Conservation (phyloP, 345 rosid species). For the Arabidopsis arenosa region DNA sequence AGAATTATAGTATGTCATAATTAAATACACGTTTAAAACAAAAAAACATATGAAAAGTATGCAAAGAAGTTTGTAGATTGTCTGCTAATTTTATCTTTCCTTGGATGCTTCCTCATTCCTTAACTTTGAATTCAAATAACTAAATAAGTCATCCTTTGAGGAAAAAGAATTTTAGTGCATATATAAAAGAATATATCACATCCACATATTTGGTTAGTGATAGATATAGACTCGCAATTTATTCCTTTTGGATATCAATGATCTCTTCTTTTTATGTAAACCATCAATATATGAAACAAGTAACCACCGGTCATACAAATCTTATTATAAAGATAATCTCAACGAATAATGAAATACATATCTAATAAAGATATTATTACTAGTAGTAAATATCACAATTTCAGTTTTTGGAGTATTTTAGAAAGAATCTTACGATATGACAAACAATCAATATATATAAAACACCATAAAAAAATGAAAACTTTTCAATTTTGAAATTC, state of each 20-base stretch:
- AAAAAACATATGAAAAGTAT: slow-evolving; percentile 21
- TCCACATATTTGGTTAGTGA: slow-evolving; percentile 35
- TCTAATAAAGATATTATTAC: too few relatives aligned
- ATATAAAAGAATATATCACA: slow-evolving; percentile 32
- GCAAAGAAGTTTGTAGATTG: slow-evolving; percentile 7
- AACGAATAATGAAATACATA: too few relatives aligned
- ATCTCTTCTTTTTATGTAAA: too few relatives aligned
- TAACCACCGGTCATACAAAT: slow-evolving; percentile 18
- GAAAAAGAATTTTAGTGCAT: neutral
- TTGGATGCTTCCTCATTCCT: slow-evolving; percentile 28
- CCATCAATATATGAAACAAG: slow-evolving; percentile 16
- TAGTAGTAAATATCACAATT: too few relatives aligned
- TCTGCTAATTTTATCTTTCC: slow-evolving; percentile 9
- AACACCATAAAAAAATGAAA: too few relatives aligned
- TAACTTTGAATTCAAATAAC: slow-evolving; percentile 39
- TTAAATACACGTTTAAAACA: too few relatives aligned
- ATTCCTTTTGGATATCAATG: slow-evolving; percentile 32
- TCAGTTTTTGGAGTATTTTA: too few relatives aligned
- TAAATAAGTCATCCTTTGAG: slow-evolving; percentile 21
- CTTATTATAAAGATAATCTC: neutral
- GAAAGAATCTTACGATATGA: too few relatives aligned
- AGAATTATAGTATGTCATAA: too few relatives aligned
- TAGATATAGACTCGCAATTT: slow-evolving; percentile 17
- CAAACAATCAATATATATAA: too few relatives aligned
- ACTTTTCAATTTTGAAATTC: too few relatives aligned